phyloP scores from a whole-genome alignment of 176 grass and related monocot species.

The Raddia distichophylla region DNA sequence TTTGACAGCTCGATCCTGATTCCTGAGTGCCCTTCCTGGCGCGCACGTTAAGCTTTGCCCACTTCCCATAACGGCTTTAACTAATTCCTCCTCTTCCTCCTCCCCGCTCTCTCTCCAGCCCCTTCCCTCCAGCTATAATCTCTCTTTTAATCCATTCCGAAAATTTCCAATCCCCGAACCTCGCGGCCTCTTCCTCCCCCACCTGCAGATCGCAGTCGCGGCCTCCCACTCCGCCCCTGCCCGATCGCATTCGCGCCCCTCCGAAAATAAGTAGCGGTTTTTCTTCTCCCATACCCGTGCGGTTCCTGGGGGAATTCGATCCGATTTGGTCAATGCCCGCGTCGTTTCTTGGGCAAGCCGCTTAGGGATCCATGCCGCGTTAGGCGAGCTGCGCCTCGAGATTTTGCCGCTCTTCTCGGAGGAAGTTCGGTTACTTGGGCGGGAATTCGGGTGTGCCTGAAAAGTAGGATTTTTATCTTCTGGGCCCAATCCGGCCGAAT shows the following conservation, averaged over 20 bases:
- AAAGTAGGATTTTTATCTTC: not conserved
- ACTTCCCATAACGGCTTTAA: constrained; percentile 56
- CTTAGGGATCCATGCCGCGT: constrained; percentile 25
- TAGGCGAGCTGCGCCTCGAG: constrained; percentile 29
- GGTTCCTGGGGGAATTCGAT: constrained; percentile 8
- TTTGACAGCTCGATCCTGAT: constrained; percentile 56
- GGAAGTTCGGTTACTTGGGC: constrained; percentile 17
- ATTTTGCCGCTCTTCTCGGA: constrained; percentile 15
- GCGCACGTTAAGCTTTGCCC: constrained; percentile 71
- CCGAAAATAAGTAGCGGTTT: constrained; percentile 40
- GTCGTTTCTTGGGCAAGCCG: constrained; percentile 24
- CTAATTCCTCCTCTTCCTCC: constrained; percentile 43
- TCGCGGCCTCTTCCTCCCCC: not conserved
- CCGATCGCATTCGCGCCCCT: not conserved
- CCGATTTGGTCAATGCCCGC: constrained; percentile 25
- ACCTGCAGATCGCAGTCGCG: constrained; percentile 31
- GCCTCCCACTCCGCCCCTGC: constrained; percentile 34
- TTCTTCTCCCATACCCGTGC: constrained; percentile 22
- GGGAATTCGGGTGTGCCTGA: not conserved
- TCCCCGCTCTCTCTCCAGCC: not conserved
- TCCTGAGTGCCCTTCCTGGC: constrained; percentile 52
- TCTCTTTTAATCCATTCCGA: constrained; percentile 24
- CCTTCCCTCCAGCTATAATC: constrained; percentile 46
- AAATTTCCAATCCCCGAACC: constrained; percentile 20
- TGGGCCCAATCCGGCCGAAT: not conserved